Base-by-base conservation (phyloP, 345 rosid genomes). In the Citrus trifoliata region DNA sequence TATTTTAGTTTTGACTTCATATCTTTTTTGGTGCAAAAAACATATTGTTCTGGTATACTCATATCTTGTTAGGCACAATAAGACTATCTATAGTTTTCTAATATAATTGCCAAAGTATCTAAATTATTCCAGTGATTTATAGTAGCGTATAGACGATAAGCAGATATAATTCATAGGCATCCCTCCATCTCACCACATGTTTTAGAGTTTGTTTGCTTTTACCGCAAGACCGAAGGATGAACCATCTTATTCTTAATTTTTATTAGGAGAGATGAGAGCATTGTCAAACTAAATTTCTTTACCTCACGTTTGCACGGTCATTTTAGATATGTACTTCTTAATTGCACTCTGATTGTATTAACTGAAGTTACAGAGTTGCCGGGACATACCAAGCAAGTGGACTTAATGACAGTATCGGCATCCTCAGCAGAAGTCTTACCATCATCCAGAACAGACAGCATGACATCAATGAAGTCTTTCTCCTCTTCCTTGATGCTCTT, bases 341-440 rank as follows among this genome's bases (percentile, higher is more conserved):
- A 28, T 28, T 28, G 21, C 35, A 6, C 37, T 28, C 67, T 13
- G 21, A 62, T 62, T 62, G 21, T 62, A 1, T 42, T 10, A 18
- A 62, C 46, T 25, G 9, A 21, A 22, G 64, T 65, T 3, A 13
- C 46, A 4, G 78, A 76, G 14, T 65, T 7, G 40, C 53, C 4
- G 25, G 61, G 63, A 48, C 79, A 25, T 85, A 90, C 95, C 91
- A 89, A 75, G 63, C 90, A 88, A 64, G 87, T 88, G 42, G 94
- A 82, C 78, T 91, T 93, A 81, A 88, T 85, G 80, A 78, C 79
- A 27, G 83, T 86, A 80, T 89, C 82, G n/a, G 84, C 71, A n/a
- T 86, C 92, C 71, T 81, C 86, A 80, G 73, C 71, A 2, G 88
- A 82, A 24, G 86, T 76, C 22, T 76, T 73, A 18, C 82, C 86